These are phyloP conservation scores for Erigeron canadensis DNA, from an alignment of 129 eudicot genomes.

Conservation along the genomic window DNA sequence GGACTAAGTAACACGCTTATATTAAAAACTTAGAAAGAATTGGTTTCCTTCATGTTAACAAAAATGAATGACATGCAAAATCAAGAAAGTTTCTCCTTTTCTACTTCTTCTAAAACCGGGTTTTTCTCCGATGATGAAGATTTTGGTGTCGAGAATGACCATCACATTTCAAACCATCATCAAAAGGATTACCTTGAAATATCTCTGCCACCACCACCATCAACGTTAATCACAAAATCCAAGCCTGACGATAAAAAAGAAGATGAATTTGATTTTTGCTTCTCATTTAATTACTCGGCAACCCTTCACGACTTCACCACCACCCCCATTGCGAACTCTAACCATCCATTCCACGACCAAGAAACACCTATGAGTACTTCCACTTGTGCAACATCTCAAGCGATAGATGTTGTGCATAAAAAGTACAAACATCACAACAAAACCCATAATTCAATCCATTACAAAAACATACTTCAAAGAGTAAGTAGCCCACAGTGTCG, in stretches of 20 bases:
- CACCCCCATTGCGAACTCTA: constrained; percentile 13
- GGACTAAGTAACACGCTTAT: constrained; percentile 10
- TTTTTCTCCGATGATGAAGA: constrained; percentile 28
- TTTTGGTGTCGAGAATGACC: constrained; percentile 1
- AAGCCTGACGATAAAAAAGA: constrained; percentile 12
- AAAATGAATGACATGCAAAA: constrained; percentile 33
- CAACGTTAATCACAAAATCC: constrained; percentile 17
- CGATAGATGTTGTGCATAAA: background rate
- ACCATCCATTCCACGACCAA: constrained; percentile 15
- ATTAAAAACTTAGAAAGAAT: background rate
- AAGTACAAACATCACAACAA: constrained; percentile 9
- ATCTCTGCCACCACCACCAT: constrained; percentile 30
- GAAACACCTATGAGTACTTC: constrained; percentile 12
- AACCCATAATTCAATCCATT: background rate
- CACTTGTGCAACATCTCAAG: constrained; percentile 1
- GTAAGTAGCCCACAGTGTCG: constrained; percentile 30
- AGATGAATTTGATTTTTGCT: constrained; percentile 37
- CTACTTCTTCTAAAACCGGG: constrained; percentile 24
- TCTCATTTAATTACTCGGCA: constrained; percentile 22
- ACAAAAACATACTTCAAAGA: constrained; percentile 7
- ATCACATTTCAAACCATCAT: constrained; percentile 1
- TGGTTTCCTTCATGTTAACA: background rate
- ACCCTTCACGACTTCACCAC: constrained; percentile 12
- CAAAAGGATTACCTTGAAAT: constrained; percentile 30
- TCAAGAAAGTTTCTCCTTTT: constrained; percentile 33